Evolutionary conservation across 1,284 basidiomycete species (phyloP), one percentile per base, ranked within the genome.

Genomic region (Tilletiopsis washingtonensis): DNA sequence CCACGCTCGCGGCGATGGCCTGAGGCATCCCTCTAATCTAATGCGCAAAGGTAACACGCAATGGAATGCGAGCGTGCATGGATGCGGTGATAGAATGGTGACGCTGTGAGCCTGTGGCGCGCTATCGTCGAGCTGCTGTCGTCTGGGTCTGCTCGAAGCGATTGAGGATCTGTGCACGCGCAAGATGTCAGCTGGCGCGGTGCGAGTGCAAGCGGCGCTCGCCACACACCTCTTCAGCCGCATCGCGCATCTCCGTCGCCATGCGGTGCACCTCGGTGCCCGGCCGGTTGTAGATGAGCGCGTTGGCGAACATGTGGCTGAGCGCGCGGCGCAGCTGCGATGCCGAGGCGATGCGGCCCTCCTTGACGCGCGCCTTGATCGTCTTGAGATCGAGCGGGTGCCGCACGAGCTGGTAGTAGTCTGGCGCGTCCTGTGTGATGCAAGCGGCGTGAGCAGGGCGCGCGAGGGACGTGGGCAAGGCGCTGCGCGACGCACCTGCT

Each of bases 181-280:
- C 9, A 43, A n/a, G 2, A 21, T 17, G n/a, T 44, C 7, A 7
- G 42, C n/a, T 25, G 7, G 23, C 19, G n/a, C n/a, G 42, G 9
- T n/a, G 25, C 12, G 9, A 2, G 20, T 27, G 12, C 2, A 21
- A 43, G 20, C 15, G 25, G 42, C 19, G 32, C 15, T n/a, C n/a
- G n/a, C n/a, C n/a, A 34, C 44, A 41, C 26, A 53, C 38, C 40
- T 63, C 57, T 38, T 71, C 65, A 20, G 60, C 55, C 15, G 67
- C 63, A 3, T 52, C 51, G 6, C 57, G 49, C 69, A 71, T 71
- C 55, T 71, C 69, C 25, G 47, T 59, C 20, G 69, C 69, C 67
- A 71, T 70, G 29, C 62, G 47, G 34, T 65, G 56, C 40, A 71
- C 67, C 48, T 70, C 68, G 11, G 66, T 67, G 5, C 64, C 68